Percentiles rank a stretch among this genome's conserved stretches.
These are phyloP conservation scores for Panicum virgatum DNA, from an alignment of 202 grass and related monocot species.

Conservation along the genomic window DNA sequence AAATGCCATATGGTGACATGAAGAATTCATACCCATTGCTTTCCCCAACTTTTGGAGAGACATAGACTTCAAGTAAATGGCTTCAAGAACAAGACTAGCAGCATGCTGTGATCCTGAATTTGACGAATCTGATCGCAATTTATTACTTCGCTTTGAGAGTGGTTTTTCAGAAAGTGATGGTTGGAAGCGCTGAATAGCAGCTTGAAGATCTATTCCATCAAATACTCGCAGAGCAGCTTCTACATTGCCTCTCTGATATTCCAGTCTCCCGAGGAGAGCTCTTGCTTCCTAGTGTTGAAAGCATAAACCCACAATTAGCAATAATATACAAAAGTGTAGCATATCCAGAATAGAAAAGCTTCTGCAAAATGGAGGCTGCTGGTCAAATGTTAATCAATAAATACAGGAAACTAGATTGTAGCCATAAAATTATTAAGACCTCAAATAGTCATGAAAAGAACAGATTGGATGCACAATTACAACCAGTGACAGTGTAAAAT, in stretches of 20 bases:
- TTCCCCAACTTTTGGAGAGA: constrained; percentile 86
- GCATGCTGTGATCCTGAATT: constrained; percentile 84
- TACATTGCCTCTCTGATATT: constrained; percentile 94
- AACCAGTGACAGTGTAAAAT: neutral
- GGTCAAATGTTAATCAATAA: neutral
- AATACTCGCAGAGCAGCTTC: constrained; percentile 90
- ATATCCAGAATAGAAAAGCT: neutral
- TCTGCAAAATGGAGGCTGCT: neutral
- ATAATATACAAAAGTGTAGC: neutral
- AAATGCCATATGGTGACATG: constrained; percentile 1
- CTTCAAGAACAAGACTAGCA: constrained; percentile 93
- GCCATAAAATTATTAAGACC: neutral
- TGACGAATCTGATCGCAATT: constrained; percentile 57
- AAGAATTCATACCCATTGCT: constrained; percentile 59
- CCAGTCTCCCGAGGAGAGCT: constrained; percentile 81
- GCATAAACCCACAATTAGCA: constrained; percentile 16
- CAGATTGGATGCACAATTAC: neutral
- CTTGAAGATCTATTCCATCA: constrained; percentile 90
- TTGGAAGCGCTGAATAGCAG: constrained; percentile 86
- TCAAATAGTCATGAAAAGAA: neutral
- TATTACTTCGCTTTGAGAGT: constrained; percentile 51
- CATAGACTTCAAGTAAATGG: constrained; percentile 98
- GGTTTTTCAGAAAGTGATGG: constrained; percentile 63
- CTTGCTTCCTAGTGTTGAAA: constrained; percentile 75
- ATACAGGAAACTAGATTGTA: neutral